Conservation (phyloP, 768 basidiomycete species). For the Candolleomyces efflorescens region DNA sequence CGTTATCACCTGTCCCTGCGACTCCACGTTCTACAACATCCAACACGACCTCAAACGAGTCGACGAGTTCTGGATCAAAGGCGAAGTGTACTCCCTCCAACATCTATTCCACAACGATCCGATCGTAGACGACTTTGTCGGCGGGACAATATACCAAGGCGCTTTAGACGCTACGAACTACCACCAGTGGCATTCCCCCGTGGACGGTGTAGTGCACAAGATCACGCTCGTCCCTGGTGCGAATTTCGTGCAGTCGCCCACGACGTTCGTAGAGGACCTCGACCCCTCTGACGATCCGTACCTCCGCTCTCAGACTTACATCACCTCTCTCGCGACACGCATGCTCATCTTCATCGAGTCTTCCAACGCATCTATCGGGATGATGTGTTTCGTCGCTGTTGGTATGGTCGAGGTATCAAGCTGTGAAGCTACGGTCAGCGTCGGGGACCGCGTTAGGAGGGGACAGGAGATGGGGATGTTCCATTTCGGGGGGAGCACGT, state of each 20-base stretch:
- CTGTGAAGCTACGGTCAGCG: neutral
- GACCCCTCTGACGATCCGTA: neutral
- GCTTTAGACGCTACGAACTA: neutral
- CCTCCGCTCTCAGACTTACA: neutral
- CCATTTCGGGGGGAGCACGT: neutral
- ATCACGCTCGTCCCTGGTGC: neutral
- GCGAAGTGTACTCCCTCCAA: neutral
- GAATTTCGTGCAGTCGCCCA: neutral
- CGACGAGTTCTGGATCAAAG: neutral
- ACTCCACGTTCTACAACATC: neutral
- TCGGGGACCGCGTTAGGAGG: neutral
- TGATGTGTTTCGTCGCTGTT: neutral
- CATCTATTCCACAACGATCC: neutral
- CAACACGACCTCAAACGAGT: neutral
- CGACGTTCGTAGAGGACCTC: neutral
- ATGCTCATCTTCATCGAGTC: neutral
- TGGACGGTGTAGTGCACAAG: neutral
- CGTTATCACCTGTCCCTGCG: neutral
- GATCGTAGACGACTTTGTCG: neutral
- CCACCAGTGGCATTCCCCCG: neutral
- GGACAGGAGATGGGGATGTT: neutral
- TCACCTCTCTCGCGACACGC: neutral
- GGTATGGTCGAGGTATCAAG: neutral
- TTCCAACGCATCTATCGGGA: neutral
- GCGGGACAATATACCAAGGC: neutral